Conservation (phyloP, 1,284 basidiomycete species). For the Athelia psychrophila region DNA sequence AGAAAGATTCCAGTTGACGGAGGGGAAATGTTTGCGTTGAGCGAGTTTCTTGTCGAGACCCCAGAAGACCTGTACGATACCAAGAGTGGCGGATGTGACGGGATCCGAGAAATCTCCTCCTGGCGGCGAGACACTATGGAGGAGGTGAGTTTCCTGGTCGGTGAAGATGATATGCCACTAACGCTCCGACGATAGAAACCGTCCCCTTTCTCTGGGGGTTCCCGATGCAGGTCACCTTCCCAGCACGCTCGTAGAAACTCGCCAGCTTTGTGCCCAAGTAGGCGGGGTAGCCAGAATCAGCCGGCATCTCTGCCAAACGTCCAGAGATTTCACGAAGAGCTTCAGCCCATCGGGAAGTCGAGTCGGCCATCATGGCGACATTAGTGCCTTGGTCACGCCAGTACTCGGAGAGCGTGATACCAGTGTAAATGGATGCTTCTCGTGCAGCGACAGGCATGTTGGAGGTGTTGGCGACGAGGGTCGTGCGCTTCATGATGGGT, state of each 20-base stretch:
- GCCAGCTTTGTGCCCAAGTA: constrained; percentile 97
- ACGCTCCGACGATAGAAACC: constrained; percentile 99
- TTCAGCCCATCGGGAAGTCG: constrained; percentile 99
- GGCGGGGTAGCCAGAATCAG: constrained; percentile 98
- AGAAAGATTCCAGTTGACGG: constrained; percentile 98
- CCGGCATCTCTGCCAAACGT: constrained; percentile 99
- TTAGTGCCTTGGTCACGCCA: constrained; percentile 99
- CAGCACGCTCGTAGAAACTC: constrained; percentile 99
- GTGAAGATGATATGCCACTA: constrained; percentile 35
- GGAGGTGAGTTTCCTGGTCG: constrained; percentile 2
- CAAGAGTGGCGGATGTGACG: constrained; percentile 94
- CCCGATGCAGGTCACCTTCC: constrained; percentile 92
- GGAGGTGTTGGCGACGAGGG: constrained; percentile 98
- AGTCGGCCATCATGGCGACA: constrained; percentile 99
- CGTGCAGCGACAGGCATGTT: constrained; percentile 99
- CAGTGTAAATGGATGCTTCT: constrained; percentile 99
- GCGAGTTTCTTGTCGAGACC: constrained; percentile 95
- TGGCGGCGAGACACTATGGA: constrained; percentile 86
- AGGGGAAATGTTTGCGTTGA: constrained; percentile 97
- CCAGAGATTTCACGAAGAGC: constrained; percentile 99
- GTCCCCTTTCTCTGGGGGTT: constrained; percentile 89
- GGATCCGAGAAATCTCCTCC: constrained; percentile 99
- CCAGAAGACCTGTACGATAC: constrained; percentile 99
- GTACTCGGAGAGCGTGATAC: constrained; percentile 98
- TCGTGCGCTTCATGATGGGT: constrained; percentile 99